A percentile compares a stretch with the other conserved stretches of the same genome.
Conservation (phyloP, 805 yeast genomes). For the Candida caryicola region DNA sequence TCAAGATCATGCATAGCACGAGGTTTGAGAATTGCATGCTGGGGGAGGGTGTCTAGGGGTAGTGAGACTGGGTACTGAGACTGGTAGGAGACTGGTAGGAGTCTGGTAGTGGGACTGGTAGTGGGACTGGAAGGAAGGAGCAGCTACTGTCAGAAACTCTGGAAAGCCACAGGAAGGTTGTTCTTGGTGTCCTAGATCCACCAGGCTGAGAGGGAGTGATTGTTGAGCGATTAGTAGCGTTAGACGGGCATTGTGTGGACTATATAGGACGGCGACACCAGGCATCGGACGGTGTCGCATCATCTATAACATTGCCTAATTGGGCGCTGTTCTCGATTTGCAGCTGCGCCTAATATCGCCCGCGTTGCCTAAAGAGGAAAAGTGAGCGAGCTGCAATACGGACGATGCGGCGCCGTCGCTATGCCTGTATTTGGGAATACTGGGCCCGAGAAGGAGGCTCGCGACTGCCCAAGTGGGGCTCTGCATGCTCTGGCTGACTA, state of each 20-base stretch:
- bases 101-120: neutral
- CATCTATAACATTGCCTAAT: conserved; percentile 9
- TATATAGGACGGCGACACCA: neutral
- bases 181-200: conserved; percentile 1
- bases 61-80: neutral
- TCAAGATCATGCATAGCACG: conserved; percentile 7
- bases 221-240: too few species aligned
- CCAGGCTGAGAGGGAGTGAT: too few species aligned
- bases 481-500: too few species aligned
- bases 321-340: conserved; percentile 6
- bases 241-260: neutral
- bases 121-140: neutral
- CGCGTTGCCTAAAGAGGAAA: conserved; percentile 9
- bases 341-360: conserved; percentile 4
- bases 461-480: too few species aligned
- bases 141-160: too few species aligned
- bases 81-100: neutral
- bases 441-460: too few species aligned
- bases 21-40: conserved; percentile 5
- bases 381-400: neutral
- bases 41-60: neutral
- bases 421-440: neutral
- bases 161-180: too few species aligned
- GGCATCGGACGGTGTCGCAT: neutral
- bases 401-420: neutral